Evolutionary conservation across 2,329 filamentous ascomycete genomes (phyloP).

Genomic region (Xylaria sp.): DNA sequence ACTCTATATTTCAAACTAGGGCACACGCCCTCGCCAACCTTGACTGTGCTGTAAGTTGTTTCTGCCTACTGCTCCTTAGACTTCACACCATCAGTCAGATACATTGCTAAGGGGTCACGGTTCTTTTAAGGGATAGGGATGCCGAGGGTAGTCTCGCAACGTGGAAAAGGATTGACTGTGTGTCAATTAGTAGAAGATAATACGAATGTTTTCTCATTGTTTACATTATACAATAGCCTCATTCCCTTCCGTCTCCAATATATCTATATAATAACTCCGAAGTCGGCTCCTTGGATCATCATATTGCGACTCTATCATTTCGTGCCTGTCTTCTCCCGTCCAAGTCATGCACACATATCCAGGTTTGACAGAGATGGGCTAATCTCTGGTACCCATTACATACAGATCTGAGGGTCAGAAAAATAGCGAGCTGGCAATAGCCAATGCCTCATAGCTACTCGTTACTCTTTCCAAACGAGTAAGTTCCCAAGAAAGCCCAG

Average conservation of each 20-base stretch:
- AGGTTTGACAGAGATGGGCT: conserved; percentile 20
- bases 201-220: conserved; percentile 32
- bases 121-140: background rate
- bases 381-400: conserved; percentile 26
- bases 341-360: conserved; percentile 32
- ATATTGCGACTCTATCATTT: conserved; percentile 21
- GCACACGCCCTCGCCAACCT: background rate
- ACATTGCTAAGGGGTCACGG: background rate
- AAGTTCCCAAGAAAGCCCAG: conserved; percentile 26
- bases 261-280: conserved; percentile 26
- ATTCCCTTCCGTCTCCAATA: background rate
- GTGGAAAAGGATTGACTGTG: background rate
- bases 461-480: conserved; percentile 29
- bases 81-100: background rate
- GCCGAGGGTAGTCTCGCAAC: background rate
- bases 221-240: conserved; percentile 29
- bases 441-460: conserved; percentile 13
- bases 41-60: background rate
- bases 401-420: conserved; percentile 18
- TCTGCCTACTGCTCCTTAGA: background rate
- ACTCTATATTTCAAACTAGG: background rate
- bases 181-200: background rate
- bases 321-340: conserved; percentile 19
- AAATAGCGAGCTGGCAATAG: conserved; percentile 14
- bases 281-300: conserved; percentile 8